Evolutionary conservation across 1,284 basidiomycete genomes (phyloP), one percentile per base, ranked within the genome.

Genomic region (Tremellales sp.): DNA sequence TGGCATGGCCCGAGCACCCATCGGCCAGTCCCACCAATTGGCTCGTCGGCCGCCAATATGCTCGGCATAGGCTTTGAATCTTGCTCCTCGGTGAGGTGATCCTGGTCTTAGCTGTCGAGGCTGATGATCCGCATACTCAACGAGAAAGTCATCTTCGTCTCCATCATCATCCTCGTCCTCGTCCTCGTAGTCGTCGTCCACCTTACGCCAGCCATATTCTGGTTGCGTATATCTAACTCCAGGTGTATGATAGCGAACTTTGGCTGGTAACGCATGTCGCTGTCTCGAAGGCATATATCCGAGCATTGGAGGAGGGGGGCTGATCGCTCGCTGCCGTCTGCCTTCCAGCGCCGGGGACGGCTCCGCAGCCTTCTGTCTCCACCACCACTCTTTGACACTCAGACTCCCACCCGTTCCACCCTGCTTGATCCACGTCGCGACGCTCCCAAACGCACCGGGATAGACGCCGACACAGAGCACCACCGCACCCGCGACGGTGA

Each of bases 391-490:
- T n/a, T n/a, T n/a, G n/a, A n/a, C n/a, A n/a, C n/a, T n/a, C n/a
- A n/a, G n/a, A n/a, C n/a, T n/a, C n/a, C n/a, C n/a, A n/a, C n/a
- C n/a, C n/a, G n/a, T n/a, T n/a, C n/a, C n/a, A n/a, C n/a, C n/a
- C n/a, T n/a, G n/a, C n/a, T n/a, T 49, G 12, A 66, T 35, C 57
- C 58, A 64, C 1, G 25, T 34, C 31, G 45, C 51, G 8, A 62
- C 43, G 14, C 49, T 45, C 10, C 41, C 43, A 8, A 59, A 44
- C n/a, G 47, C 42, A 16, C 57, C 60, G 1, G 63, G 61, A 40
- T 56, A 62, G 0, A 63, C 47, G 3, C 58, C 57, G 26, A 63
- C 26, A 14, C 48, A 44, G 13, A 63, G 45, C 1, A 60, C 63
- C 1, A 60, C 57, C 3, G 43, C 56, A 5, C 52, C 56, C 10